Percentiles rank a stretch among this genome's conserved stretches.
phyloP scores from a whole-genome alignment of 2,329 filamentous ascomycete species.

The Pyricularia grisea region DNA sequence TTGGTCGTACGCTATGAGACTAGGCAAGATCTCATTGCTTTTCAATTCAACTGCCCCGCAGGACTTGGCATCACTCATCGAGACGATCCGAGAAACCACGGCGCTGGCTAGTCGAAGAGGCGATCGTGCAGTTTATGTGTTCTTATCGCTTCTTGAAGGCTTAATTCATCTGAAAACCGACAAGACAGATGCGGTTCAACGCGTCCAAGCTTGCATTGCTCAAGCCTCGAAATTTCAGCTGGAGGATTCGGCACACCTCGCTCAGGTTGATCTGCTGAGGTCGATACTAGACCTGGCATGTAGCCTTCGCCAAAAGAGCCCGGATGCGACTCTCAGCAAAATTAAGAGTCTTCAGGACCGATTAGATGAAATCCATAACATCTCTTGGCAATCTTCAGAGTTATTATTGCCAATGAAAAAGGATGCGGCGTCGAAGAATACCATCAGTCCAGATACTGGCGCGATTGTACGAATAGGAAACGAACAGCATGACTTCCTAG shows the following conservation, averaged over 20 bases:
- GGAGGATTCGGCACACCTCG: conserved; percentile 51
- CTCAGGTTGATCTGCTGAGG: conserved; percentile 57
- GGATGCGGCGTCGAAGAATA: conserved; percentile 33
- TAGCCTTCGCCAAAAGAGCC: conserved; percentile 53
- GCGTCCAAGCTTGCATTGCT: conserved; percentile 66
- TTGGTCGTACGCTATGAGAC: conserved; percentile 71
- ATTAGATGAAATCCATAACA: conserved; percentile 45
- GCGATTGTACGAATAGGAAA: conserved; percentile 42
- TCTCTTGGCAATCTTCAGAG: conserved; percentile 37
- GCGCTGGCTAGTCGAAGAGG: conserved; percentile 48
- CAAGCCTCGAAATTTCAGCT: conserved; percentile 63
- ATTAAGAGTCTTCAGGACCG: conserved; percentile 50
- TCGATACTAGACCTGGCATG: conserved; percentile 63
- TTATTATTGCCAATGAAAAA: conserved; percentile 47
- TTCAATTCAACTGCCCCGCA: conserved; percentile 50
- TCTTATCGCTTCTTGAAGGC: conserved; percentile 59
- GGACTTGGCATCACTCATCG: conserved; percentile 50
- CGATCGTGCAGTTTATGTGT: conserved; percentile 55
- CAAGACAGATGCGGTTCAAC: conserved; percentile 56
- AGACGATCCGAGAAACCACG: conserved; percentile 58
- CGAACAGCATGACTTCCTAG: conserved; percentile 42
- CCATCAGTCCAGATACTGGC: conserved; percentile 48
- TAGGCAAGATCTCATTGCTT: conserved; percentile 62
- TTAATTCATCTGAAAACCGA: conserved; percentile 57
- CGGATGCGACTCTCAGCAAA: conserved; percentile 48